These are phyloP conservation scores for Penicillium soppii DNA, from an alignment of 495 filamentous ascomycete genomes.

Conservation along the genomic window DNA sequence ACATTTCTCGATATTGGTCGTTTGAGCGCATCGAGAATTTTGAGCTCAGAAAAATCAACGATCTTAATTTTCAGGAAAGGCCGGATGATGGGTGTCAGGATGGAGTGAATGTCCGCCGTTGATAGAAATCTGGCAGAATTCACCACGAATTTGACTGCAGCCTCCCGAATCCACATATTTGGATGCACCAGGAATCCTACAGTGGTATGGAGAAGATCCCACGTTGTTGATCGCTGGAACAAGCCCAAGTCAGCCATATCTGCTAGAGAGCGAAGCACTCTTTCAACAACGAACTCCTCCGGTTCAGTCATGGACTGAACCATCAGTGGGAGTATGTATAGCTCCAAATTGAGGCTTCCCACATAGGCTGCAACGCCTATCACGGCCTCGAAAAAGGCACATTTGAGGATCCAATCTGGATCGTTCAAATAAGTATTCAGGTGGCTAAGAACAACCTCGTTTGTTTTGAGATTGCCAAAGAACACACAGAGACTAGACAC, in stretches of 20 bases:
- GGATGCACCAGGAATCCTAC: constrained; percentile 88
- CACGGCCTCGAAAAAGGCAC: constrained; percentile 93
- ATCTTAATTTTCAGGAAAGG: constrained; percentile 77
- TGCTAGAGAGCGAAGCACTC: constrained; percentile 84
- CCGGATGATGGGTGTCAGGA: constrained; percentile 72
- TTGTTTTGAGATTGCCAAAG: constrained; percentile 84
- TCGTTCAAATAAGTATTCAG: constrained; percentile 98
- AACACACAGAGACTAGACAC: constrained; percentile 93
- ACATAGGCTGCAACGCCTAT: constrained; percentile 90
- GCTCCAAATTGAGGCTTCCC: constrained; percentile 83
- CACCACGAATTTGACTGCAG: constrained; percentile 77
- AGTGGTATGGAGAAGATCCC: constrained; percentile 81
- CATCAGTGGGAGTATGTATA: constrained; percentile 96
- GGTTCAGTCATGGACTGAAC: constrained; percentile 93
- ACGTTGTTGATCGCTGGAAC: constrained; percentile 77
- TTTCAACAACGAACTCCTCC: constrained; percentile 93
- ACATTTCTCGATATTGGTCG: constrained; percentile 75
- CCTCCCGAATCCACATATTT: constrained; percentile 92
- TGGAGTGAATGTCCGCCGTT: constrained; percentile 75
- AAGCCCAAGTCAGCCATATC: constrained; percentile 86
- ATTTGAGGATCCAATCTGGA: constrained; percentile 93
- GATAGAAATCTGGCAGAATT: constrained; percentile 76
- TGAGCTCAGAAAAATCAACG: constrained; percentile 64
- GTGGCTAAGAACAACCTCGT: constrained; percentile 92
- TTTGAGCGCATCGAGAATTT: constrained; percentile 79